Percentiles rank a stretch among this genome's conserved stretches.
phyloP scores from a whole-genome alignment of 2,329 filamentous ascomycete genomes.

The Ceratocystis cacaofunesta region DNA sequence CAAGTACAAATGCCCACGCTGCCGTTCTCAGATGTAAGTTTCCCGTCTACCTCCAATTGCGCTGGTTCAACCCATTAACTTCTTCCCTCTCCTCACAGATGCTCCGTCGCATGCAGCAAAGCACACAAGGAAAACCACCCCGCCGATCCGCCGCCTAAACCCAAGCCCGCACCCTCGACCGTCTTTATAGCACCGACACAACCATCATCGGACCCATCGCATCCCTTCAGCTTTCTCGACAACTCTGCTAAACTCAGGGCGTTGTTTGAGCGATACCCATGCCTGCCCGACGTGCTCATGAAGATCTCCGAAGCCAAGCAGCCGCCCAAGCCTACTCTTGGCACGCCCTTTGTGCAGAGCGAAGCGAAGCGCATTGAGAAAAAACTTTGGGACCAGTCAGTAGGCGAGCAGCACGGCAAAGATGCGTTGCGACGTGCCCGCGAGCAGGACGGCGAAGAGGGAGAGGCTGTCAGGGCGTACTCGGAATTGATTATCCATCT shows the following conservation, averaged over 20 bases:
- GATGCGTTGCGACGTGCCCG: constrained; percentile 37
- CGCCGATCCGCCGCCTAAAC: constrained; percentile 25
- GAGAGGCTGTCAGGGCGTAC: constrained; percentile 46
- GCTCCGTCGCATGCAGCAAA: constrained; percentile 43
- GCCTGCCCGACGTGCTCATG: constrained; percentile 32
- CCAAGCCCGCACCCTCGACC: constrained; percentile 18
- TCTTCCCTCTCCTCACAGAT: constrained; percentile 27
- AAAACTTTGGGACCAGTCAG: constrained; percentile 41
- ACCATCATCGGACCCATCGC: constrained; percentile 19
- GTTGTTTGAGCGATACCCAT: constrained; percentile 40
- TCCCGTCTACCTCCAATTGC: background rate
- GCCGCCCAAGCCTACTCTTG: constrained; percentile 25
- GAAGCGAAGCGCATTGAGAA: constrained; percentile 21
- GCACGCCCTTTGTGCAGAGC: constrained; percentile 15
- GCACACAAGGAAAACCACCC: constrained; percentile 37
- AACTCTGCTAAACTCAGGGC: constrained; percentile 33
- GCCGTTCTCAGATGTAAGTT: constrained; percentile 42
- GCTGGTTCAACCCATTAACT: constrained; percentile 15
- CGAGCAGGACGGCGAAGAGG: constrained; percentile 36
- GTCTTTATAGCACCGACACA: constrained; percentile 13
- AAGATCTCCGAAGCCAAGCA: constrained; percentile 37
- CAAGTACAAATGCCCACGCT: constrained; percentile 51
- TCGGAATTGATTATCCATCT: constrained; percentile 40
- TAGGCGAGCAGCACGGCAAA: constrained; percentile 41
- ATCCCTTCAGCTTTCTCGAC: constrained; percentile 39